Percentiles rank a stretch among this genome's conserved stretches.
Conservation (phyloP, 2,329 filamentous ascomycete species). For the Fusarium miscanthi region DNA sequence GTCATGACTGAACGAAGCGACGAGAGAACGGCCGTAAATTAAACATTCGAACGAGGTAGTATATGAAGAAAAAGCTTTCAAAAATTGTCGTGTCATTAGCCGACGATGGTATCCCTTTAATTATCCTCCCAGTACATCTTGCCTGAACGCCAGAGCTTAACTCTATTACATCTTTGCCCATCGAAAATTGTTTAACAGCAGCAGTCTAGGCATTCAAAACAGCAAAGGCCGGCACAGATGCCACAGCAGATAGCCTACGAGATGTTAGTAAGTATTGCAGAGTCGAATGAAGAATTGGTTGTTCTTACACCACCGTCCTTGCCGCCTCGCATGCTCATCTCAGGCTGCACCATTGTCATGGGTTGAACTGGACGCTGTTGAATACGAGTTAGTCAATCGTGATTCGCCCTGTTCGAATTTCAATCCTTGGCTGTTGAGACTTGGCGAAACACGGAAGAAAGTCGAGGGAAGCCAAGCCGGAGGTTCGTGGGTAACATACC, state of each 20-base stretch:
- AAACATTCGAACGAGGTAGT: not conserved
- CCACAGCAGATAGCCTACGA: constrained; percentile 54
- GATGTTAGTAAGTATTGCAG: not conserved
- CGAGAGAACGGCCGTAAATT: not conserved
- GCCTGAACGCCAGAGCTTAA: constrained; percentile 42
- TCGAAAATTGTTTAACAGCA: constrained; percentile 44
- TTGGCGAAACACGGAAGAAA: not conserved
- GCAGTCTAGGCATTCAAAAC: constrained; percentile 52
- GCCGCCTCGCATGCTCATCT: constrained; percentile 50
- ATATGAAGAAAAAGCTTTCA: constrained; percentile 1
- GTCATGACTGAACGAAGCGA: not conserved
- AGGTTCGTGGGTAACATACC: constrained; percentile 42
- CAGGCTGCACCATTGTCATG: constrained; percentile 48
- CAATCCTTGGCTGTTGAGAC: not conserved
- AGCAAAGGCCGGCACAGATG: constrained; percentile 54
- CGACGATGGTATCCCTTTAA: not conserved
- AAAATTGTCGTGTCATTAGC: constrained; percentile 18
- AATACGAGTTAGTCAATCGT: not conserved
- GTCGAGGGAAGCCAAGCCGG: constrained; percentile 3
- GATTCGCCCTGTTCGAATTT: not conserved
- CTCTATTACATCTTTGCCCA: not conserved
- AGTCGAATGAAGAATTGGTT: not conserved
- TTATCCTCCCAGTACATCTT: constrained; percentile 4
- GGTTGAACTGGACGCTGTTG: constrained; percentile 49
- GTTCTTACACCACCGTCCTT: constrained; percentile 51